Conservation (phyloP, 805 yeast species). For the Metschnikowia dekortorum region DNA sequence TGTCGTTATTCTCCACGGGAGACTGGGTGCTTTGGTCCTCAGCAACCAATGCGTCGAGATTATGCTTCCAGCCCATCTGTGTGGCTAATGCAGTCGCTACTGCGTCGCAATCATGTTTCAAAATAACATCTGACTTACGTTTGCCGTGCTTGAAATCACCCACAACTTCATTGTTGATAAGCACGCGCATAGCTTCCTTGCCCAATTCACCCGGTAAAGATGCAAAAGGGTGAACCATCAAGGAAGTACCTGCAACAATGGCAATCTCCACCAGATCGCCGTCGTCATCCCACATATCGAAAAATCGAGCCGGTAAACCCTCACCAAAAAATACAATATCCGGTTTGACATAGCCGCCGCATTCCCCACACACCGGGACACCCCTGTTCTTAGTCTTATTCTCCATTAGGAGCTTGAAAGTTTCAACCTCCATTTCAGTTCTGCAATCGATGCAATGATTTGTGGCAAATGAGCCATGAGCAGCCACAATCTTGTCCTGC, state of each 20-base stretch:
- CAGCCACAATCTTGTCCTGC: conserved; percentile 68
- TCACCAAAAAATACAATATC: conserved; percentile 96
- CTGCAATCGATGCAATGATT: conserved; percentile 81
- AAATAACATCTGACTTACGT: conserved; percentile 57
- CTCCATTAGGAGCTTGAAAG: conserved; percentile 39
- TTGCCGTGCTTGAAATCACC: conserved; percentile 57
- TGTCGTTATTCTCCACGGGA: not conserved
- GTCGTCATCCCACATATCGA: conserved; percentile 61
- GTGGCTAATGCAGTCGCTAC: conserved; percentile 52
- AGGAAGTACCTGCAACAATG: conserved; percentile 88
- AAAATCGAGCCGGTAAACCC: conserved; percentile 66
- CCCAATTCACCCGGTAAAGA: conserved; percentile 66
- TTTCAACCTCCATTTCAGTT: conserved; percentile 45
- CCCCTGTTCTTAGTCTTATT: conserved; percentile 24
- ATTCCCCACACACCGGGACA: conserved; percentile 55
- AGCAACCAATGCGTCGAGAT: conserved; percentile 41
- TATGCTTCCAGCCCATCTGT: conserved; percentile 61
- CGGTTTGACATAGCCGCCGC: conserved; percentile 82
- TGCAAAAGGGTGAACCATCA: conserved; percentile 90
- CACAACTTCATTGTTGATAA: conserved; percentile 71
- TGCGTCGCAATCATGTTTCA: conserved; percentile 63
- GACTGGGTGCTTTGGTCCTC: not conserved
- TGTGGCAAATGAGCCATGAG: conserved; percentile 89
- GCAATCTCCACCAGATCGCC: conserved; percentile 57
- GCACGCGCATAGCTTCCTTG: conserved; percentile 46